Base-by-base conservation (phyloP, 1,284 basidiomycete species). In the Puccinia sorghi region DNA sequence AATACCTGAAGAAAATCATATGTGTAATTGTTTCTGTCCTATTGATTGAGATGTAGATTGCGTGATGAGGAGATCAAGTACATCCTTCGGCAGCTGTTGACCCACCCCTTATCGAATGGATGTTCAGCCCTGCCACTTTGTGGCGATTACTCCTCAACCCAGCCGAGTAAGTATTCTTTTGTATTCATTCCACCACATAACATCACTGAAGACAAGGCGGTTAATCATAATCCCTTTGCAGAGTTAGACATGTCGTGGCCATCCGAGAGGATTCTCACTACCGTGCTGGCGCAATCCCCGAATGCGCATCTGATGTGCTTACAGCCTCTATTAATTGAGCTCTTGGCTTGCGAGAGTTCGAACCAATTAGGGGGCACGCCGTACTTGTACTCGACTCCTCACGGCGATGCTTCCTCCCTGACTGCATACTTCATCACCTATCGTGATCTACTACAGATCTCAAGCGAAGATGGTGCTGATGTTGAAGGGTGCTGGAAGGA, bases 31-130 rank as follows among this genome's bases (percentile, higher is more conserved):
- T 39, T 59, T 12, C 32, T 39, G 37, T 61, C 13, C 57, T 9
- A 17, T 37, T 17, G 57, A 11, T 50, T 27, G 57, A n/a, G 39
- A 79, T 37, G 20, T 80, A 94, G 93, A 79, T 88, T 90, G 0
- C 89, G 93, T 46, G 93, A 97, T 84, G 94, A 97, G 81, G 95
- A 98, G 83, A 84, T 98, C 17, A 85, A 94, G 0, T 96, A 93
- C 82, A 88, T 95, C 9, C 86, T 97, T 13, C 88, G 89, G 61
- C 91, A 92, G 81, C 85, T 96, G n/a, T 86, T 90, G 2, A 87
- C 88, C 46, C 85, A 93, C 48, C 87, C 87, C 22, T 84, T 94
- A 13, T 92, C 90, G 88, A 87, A 89, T 9, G 91, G 90, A 0
- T 89, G 89, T 1, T 85, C 93, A 13, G 52, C 27, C 46, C 63